Evolutionary conservation across 2,329 filamentous ascomycete species (phyloP).

Genomic region (Arthrobotrys iridis): DNA sequence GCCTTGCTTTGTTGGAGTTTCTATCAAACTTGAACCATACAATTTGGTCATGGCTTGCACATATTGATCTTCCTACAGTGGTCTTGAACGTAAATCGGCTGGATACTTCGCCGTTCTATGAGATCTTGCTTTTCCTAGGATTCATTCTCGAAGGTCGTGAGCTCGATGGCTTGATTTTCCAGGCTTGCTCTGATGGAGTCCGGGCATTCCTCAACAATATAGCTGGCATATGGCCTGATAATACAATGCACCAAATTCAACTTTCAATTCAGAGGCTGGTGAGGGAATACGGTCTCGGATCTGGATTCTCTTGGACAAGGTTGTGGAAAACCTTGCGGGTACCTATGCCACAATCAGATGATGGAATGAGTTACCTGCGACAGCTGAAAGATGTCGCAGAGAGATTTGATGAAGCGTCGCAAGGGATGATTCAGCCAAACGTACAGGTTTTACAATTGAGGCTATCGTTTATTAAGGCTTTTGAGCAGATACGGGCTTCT

Average conservation of each 20-base stretch:
- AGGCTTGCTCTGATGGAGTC: slow-evolving; percentile 49
- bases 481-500: slow-evolving; percentile 21
- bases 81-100: neutral
- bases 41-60: slow-evolving; percentile 39
- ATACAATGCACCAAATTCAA: slow-evolving; percentile 21
- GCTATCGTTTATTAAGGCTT: slow-evolving; percentile 35
- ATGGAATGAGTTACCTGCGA: slow-evolving; percentile 28
- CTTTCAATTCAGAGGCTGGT: slow-evolving; percentile 20
- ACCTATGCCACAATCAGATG: slow-evolving; percentile 37
- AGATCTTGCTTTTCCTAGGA: slow-evolving; percentile 25
- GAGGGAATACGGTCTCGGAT: slow-evolving; percentile 38
- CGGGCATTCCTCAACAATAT: slow-evolving; percentile 7
- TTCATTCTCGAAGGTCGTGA: slow-evolving; percentile 21
- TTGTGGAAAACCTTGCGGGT: slow-evolving; percentile 36
- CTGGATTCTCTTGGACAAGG: slow-evolving; percentile 47
- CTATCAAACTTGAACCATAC: slow-evolving; percentile 35
- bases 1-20: slow-evolving; percentile 28
- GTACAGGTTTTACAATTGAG: slow-evolving; percentile 31
- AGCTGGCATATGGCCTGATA: slow-evolving; percentile 10
- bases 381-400: slow-evolving; percentile 23
- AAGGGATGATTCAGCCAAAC: slow-evolving; percentile 18
- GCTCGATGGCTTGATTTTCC: slow-evolving; percentile 35
- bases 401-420: slow-evolving; percentile 36
- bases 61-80: neutral
- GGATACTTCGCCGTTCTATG: slow-evolving; percentile 13